These are phyloP conservation scores for Brassica nigra DNA, from an alignment of 345 rosid genomes.

Conservation along the genomic window DNA sequence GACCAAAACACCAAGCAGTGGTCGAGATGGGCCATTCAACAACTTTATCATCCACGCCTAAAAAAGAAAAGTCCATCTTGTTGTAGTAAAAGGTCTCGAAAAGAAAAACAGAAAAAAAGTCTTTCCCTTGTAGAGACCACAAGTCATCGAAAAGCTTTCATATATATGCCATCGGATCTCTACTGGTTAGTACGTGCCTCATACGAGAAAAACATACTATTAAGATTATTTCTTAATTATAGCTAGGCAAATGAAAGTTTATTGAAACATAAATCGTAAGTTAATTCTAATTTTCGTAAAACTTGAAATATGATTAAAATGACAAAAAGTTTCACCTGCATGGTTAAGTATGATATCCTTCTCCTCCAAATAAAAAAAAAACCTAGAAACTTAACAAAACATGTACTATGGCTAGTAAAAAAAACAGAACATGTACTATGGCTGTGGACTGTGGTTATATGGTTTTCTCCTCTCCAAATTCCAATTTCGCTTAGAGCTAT, in stretches of 20 bases:
- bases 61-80: neutral
- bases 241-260: too few species aligned
- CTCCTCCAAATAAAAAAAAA: neutral
- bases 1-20: neutral
- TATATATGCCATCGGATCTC: too few species aligned
- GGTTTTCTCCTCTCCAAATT: neutral
- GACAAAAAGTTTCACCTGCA: neutral
- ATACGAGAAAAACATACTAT: too few species aligned
- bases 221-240: too few species aligned
- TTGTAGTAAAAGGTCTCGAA: neutral
- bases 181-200: too few species aligned
- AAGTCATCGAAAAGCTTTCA: too few species aligned
- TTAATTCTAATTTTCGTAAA: neutral
- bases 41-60: slow-evolving; percentile 1
- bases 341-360: neutral
- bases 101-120: neutral
- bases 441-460: neutral
- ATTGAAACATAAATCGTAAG: too few species aligned
- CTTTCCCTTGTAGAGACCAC: neutral
- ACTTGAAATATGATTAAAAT: neutral
- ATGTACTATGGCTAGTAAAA: neutral
- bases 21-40: neutral
- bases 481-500: neutral
- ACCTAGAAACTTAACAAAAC: neutral
- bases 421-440: neutral